Evolutionary conservation across 2,329 filamentous ascomycete species (phyloP).

Genomic region (Alternaria sp.): DNA sequence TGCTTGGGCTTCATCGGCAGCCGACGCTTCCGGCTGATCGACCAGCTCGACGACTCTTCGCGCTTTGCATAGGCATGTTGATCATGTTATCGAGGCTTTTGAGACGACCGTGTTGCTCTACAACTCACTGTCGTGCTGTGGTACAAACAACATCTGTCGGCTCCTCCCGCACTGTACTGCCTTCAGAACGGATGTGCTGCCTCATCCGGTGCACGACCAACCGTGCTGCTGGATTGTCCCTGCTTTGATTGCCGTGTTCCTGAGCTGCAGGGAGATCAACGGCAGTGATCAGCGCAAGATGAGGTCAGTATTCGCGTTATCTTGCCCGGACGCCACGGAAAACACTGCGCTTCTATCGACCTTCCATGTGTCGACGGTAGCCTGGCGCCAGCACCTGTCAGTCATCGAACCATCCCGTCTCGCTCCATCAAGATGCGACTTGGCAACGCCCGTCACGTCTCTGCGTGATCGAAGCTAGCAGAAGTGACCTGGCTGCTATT

Average conservation of each 20-base stretch:
- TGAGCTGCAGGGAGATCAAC: slow-evolving; percentile 17
- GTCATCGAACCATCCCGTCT: slow-evolving; percentile 7
- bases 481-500: neutral
- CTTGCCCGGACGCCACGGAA: neutral
- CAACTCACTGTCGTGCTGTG: neutral
- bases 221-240: slow-evolving; percentile 1
- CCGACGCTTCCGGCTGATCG: slow-evolving; percentile 7
- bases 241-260: slow-evolving; percentile 14
- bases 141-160: slow-evolving; percentile 5
- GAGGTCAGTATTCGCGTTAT: slow-evolving; percentile 7
- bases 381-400: slow-evolving; percentile 13
- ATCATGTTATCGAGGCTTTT: neutral
- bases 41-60: neutral
- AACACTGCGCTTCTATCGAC: slow-evolving; percentile 5
- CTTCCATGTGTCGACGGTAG: slow-evolving; percentile 11
- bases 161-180: slow-evolving; percentile 13
- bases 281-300: slow-evolving; percentile 14
- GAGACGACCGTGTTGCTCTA: neutral
- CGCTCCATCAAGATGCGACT: slow-evolving; percentile 4
- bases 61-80: neutral
- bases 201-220: slow-evolving; percentile 2
- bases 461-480: slow-evolving; percentile 8
- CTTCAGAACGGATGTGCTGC: slow-evolving; percentile 8
- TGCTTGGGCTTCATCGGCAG: slow-evolving; percentile 9
- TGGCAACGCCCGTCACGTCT: slow-evolving; percentile 17